Evolutionary conservation across 148 eudicot genomes (phyloP).

Genomic region (Suaeda aralocaspica): DNA sequence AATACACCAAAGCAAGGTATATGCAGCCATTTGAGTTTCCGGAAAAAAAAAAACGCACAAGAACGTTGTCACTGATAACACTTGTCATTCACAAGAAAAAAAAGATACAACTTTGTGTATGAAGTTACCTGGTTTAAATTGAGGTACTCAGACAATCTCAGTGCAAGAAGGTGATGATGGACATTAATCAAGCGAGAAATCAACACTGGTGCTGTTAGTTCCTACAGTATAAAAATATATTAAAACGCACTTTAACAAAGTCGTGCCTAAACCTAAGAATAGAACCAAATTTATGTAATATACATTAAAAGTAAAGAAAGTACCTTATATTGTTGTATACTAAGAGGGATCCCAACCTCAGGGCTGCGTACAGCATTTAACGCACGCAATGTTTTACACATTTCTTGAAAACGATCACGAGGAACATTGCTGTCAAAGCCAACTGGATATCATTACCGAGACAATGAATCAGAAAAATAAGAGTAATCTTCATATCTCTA

Average conservation of each 20-base stretch:
- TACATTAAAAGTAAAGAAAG: neutral
- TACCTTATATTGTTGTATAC: constrained; percentile 97
- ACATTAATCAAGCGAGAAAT: constrained; percentile 89
- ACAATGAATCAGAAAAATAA: constrained; percentile 48
- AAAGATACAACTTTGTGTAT: too few species aligned
- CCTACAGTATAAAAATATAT: constrained; percentile 40
- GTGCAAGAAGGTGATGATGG: constrained; percentile 73
- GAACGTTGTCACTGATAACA: too few species aligned
- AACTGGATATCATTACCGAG: constrained; percentile 82
- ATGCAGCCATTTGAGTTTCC: neutral
- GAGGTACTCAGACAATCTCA: constrained; percentile 84
- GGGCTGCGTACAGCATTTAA: constrained; percentile 86
- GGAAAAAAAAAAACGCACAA: neutral
- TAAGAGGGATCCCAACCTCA: constrained; percentile 88
- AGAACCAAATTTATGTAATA: neutral
- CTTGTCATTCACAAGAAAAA: too few species aligned
- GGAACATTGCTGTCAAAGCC: constrained; percentile 99
- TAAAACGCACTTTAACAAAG: constrained; percentile 7
- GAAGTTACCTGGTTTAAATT: constrained; percentile 68
- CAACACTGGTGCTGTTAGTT: constrained; percentile 84
- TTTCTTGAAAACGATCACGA: constrained; percentile 89
- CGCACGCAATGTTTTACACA: constrained; percentile 87
- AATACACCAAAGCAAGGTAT: neutral
- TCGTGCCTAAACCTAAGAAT: neutral
- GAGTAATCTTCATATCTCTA: constrained; percentile 3